Evolutionary conservation across 495 filamentous ascomycete species (phyloP), one percentile per base, ranked within the genome.

Genomic region (Penicilliopsis zonata): DNA sequence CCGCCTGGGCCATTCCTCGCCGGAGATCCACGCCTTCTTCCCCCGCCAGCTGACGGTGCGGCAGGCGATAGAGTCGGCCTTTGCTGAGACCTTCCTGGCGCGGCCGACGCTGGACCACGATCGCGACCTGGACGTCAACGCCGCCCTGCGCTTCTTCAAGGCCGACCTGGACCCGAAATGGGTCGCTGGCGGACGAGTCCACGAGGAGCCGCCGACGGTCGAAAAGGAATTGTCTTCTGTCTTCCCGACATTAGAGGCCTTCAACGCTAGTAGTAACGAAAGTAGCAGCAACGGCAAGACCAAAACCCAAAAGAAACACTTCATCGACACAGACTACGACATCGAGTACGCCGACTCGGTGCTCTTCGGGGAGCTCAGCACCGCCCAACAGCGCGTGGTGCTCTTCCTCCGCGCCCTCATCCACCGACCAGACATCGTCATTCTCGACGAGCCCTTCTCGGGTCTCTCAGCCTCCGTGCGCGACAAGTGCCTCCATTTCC

Each of bases 11-110:
- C 86, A 95, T 44, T 86, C 86, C 2, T 87, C 81, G 28, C 92
- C 90, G 0, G 90, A 98, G 49, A 81, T 95, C 13, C 86, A 95
- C 41, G 76, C 80, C 28, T 84, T 93, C 61, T 94, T 95, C 59
- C 90, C 90, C 2, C 75, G 75, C 27, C 65, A 72, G 19, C 65
- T 95, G 30, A 80, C 76, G 1, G 55, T 95, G 13, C 73, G 83
- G 5, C 71, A 78, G 32, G 70, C 80, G 0, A 46, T 98, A 2
- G 82, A 86, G 46, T 82, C 75, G 25, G 86, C 88, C 2, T 95
- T 85, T 70, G 80, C 85, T 5, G 85, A 95, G 28, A 90, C 90
- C 0, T 88, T 92, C 39, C 61, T 78, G 4, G 61, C 73, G 1
- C 74, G 68, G 34, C 83, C 90, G 0, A 63, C 50, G 6, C 54